Base-by-base conservation (phyloP, 352 stramenopile genomes). In the Pythium insidiosum region DNA sequence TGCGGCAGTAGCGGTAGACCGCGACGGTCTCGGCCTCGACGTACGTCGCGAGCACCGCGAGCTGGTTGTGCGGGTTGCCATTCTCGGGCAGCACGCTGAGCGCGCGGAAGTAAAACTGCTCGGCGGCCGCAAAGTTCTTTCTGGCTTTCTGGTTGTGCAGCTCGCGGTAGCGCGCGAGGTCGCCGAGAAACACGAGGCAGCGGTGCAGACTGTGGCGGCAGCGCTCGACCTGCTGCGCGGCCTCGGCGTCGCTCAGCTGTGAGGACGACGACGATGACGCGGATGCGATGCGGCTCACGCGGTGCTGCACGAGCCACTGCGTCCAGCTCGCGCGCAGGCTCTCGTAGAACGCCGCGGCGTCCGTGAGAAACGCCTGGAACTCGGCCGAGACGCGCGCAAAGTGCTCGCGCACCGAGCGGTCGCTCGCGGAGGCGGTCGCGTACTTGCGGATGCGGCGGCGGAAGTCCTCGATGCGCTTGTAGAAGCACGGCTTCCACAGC, bases 401-500 rank as follows among this genome's bases (percentile, higher is more conserved):
- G 49, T 88, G 79, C 41, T 86, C 79, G 20, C 79, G 80, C 15
- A 91, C 58, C 30, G 56, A 64, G 23, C 71, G 73, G 41, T 94
- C 84, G 7, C 60, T 60, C 2, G 75, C 55, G 4, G 74, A 70
- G 15, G 80, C 75, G 5, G 77, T 60, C n/a, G 73, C 76, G 53
- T 91, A 91, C 53, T 93, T 93, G 55, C 82, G 79, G 36, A 94
- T 88, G 44, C 77, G 75, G 7, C 73, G 78, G 7, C 84, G 82
- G 43, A 95, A 95, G 47, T 89, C 76, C 45, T 91, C 85, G 43
- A 96, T 96, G 54, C 82, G 73, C 47, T 89, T 89, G 57, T 96
- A 96, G 49, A 94, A 94, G 54, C 84, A 95, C 15, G 73, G 83
- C 53, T 95, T 95, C 85, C 85, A 96, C 24, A 95, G 65, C 47